Evolutionary conservation across 371 early-diverging fungal species (phyloP).

Genomic region (Batrachochytrium dendrobatidis): DNA sequence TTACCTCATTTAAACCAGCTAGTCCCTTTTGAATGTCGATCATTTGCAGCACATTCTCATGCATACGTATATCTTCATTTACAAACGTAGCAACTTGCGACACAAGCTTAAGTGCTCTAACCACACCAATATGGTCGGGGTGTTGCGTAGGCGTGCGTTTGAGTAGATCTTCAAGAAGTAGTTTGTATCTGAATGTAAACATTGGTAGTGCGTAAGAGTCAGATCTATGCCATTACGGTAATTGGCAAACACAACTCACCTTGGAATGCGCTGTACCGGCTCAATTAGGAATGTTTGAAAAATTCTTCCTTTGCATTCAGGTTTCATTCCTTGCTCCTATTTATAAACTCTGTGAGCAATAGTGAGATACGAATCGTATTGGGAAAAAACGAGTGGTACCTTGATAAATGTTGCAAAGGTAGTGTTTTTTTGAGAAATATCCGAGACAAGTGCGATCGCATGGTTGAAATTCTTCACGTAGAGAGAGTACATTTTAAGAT

Average conservation of each 20-base stretch:
- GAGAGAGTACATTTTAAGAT: slow-evolving; percentile 60
- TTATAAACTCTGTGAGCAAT: too few relatives aligned
- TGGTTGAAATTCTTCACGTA: slow-evolving; percentile 64
- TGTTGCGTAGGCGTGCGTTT: slow-evolving; percentile 52
- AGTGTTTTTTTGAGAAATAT: slow-evolving; percentile 11
- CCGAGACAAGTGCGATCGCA: slow-evolving; percentile 41
- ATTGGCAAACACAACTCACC: slow-evolving; percentile 37
- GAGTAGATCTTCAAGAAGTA: slow-evolving; percentile 45
- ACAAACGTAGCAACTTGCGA: slow-evolving; percentile 57
- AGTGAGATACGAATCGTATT: slow-evolving; percentile 4
- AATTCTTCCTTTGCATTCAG: slow-evolving; percentile 31
- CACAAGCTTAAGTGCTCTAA: slow-evolving; percentile 30
- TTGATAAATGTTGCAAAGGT: slow-evolving; percentile 23
- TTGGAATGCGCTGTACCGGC: slow-evolving; percentile 75
- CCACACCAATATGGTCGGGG: slow-evolving; percentile 51
- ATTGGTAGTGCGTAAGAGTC: too few relatives aligned
- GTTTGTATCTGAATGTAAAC: slow-evolving; percentile 6
- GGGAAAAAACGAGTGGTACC: slow-evolving; percentile 25
- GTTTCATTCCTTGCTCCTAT: slow-evolving; percentile 10
- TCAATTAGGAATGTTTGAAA: slow-evolving; percentile 64
- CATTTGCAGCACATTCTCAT: slow-evolving; percentile 62
- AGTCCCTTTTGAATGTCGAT: slow-evolving; percentile 57
- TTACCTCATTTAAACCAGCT: slow-evolving; percentile 42
- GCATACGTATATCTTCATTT: slow-evolving; percentile 66
- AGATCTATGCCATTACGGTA: too few relatives aligned